Evolutionary conservation across 1,284 basidiomycete genomes (phyloP), one percentile per base, ranked within the genome.

Genomic region (Sporisorium iseilematis-ciliati): DNA sequence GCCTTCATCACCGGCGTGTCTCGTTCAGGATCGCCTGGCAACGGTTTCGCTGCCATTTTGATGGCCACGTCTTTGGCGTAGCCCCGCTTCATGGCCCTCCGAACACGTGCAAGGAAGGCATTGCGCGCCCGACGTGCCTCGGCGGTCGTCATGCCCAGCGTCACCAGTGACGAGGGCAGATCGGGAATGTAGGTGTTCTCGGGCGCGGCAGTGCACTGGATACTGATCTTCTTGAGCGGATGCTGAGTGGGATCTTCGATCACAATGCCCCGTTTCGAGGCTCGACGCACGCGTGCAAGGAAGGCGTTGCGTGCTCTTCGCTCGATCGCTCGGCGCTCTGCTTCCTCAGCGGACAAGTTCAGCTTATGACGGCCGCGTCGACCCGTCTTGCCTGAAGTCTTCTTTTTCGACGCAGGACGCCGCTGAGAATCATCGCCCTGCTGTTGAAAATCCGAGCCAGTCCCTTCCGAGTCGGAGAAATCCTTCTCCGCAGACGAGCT

Each of bases 41-140:
- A 35, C 35, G 71, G 71, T 45, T 75, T 75, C 25, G 71, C 72
- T 38, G 75, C 71, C 64, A 71, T 58, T 45, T 69, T 57, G 65
- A 79, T 70, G 14, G 77, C 77, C 21, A 52, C 61, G 6, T 62
- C 63, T 52, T 79, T 67, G 33, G 52, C 23, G 20, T 49, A 52
- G 41, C 77, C 77, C 18, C 77, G 74, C 52, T 79, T 79, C 54
- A 71, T 53, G 29, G 62, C 64, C 29, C 77, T 72, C 8, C 77
- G 53, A 26, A 79, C 75, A 2, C 77, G 65, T 25, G 77, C 77
- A 2, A 79, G 64, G 58, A 73, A 79, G 3, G 77, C 77, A 35
- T 79, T 79, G 50, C 77, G 69, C 3, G 68, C 69, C 25, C 77
- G 63, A 12, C 77, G 69, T 35, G 77, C 77, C 38, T 76, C 77